Conservation (phyloP, 306 rosid species). For the Cyamopsis tetragonoloba region DNA sequence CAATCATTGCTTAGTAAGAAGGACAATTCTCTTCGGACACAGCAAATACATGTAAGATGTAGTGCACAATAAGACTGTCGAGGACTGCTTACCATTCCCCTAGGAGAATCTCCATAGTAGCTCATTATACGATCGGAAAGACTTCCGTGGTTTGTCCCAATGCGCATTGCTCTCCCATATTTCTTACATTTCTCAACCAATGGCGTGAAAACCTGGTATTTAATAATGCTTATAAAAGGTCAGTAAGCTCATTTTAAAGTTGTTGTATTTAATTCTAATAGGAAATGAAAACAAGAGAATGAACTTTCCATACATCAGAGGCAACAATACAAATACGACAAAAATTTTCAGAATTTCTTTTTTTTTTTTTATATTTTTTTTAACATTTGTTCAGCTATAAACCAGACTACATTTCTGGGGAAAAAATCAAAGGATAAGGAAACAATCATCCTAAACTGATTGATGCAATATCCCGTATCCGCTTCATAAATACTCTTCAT, state of each 20-base stretch:
- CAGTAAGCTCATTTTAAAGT: conserved; percentile 7
- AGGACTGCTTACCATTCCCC: conserved; percentile 83
- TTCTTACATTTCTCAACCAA: conserved; percentile 97
- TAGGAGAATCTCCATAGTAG: conserved; percentile 97
- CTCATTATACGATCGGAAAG: conserved; percentile 99
- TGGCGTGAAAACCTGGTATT: conserved; percentile 77
- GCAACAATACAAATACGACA: neutral
- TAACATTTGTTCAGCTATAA: neutral
- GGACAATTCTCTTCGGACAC: neutral
- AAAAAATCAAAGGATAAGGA: neutral
- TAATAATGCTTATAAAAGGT: conserved; percentile 6
- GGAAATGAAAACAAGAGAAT: neutral
- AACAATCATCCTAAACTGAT: neutral
- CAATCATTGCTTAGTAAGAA: conserved; percentile 17
- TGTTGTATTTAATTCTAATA: neutral
- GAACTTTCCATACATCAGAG: neutral
- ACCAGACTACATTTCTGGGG: neutral
- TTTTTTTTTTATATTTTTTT: neutral
- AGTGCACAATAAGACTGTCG: conserved; percentile 14
- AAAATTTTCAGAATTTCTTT: neutral
- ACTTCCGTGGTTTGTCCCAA: conserved; percentile 98
- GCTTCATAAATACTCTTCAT: neutral
- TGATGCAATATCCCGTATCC: neutral
- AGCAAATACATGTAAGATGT: conserved; percentile 13
- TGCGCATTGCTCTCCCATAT: conserved; percentile 98